Evolutionary conservation across 148 eudicot species (phyloP).

Genomic region (Arctostaphylos glauca): DNA sequence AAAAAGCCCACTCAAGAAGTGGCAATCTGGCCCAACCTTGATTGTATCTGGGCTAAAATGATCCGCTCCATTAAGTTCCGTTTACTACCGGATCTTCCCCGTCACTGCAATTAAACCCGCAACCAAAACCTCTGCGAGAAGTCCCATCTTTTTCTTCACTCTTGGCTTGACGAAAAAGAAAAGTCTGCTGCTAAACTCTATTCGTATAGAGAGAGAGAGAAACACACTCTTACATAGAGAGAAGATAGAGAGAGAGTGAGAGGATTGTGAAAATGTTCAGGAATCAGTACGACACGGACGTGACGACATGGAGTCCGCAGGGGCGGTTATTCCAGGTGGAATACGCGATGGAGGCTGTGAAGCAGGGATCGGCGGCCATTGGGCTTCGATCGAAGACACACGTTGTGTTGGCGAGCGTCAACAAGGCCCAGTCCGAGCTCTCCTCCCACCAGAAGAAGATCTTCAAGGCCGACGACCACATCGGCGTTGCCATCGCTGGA

Average conservation of each 20-base stretch:
- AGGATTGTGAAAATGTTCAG: conserved; percentile 54
- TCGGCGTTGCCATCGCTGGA: conserved; percentile 95
- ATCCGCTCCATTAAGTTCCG: background rate
- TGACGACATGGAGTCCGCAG: conserved; percentile 97
- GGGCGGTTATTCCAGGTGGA: conserved; percentile 92
- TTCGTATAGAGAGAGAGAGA: background rate
- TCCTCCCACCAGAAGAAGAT: conserved; percentile 97
- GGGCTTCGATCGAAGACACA: conserved; percentile 91
- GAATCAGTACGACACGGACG: conserved; percentile 98
- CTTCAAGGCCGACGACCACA: conserved; percentile 89
- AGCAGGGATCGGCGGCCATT: conserved; percentile 94
- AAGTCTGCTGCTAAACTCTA: background rate
- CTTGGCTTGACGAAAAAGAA: conserved; percentile 41
- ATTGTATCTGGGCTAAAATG: too few relatives aligned
- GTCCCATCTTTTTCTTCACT: background rate
- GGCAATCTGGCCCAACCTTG: background rate
- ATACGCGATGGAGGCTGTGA: conserved; percentile 99
- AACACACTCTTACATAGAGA: background rate
- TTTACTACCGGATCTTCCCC: background rate
- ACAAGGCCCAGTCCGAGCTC: conserved; percentile 87
- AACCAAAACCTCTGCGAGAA: background rate
- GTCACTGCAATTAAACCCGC: background rate
- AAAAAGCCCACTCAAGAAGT: background rate
- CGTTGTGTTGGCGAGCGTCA: conserved; percentile 70
- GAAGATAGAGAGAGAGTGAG: conserved; percentile 6